phyloP scores from a whole-genome alignment of 192 early-diverging fungal species.

The Mortierella alpina region DNA sequence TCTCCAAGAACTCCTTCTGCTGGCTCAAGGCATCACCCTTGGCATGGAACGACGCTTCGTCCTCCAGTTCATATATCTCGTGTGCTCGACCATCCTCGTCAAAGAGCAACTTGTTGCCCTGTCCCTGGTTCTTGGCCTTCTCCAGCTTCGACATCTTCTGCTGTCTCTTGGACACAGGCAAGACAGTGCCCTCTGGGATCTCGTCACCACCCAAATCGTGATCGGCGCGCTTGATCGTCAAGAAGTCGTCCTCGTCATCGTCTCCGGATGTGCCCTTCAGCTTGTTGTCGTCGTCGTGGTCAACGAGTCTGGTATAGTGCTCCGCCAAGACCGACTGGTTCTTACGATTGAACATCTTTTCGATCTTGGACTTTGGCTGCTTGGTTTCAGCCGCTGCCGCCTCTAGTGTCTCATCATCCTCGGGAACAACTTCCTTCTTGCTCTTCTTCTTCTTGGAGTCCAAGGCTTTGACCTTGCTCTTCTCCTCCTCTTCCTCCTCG shows the following conservation, averaged over 20 bases:
- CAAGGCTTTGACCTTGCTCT: slow-evolving; percentile 29
- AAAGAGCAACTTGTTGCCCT: slow-evolving; percentile 83
- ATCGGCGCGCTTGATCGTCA: slow-evolving; percentile 85
- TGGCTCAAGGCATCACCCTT: slow-evolving; percentile 74
- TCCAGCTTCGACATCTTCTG: slow-evolving; percentile 73
- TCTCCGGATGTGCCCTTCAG: slow-evolving; percentile 40
- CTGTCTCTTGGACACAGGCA: slow-evolving; percentile 60
- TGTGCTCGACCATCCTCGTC: slow-evolving; percentile 92
- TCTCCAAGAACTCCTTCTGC: slow-evolving; percentile 78
- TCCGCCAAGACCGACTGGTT: slow-evolving; percentile 91
- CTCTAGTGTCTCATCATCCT: slow-evolving; percentile 11
- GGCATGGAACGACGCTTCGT: slow-evolving; percentile 82
- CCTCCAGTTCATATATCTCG: slow-evolving; percentile 82
- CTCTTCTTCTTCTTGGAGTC: slow-evolving; percentile 53
- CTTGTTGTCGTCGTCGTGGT: slow-evolving; percentile 63
- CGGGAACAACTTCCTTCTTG: slow-evolving; percentile 48
- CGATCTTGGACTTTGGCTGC: slow-evolving; percentile 80
- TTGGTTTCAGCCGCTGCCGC: slow-evolving; percentile 16
- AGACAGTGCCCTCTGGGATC: slow-evolving; percentile 42
- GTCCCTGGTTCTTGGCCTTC: slow-evolving; percentile 75
- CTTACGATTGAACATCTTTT: slow-evolving; percentile 93
- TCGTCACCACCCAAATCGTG: slow-evolving; percentile 75
- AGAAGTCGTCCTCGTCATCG: slow-evolving; percentile 82
- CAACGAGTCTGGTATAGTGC: slow-evolving; percentile 90
- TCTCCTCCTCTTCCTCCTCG: slow-evolving; percentile 42